A percentile compares a stretch with the other conserved stretches of the same genome.
Evolutionary conservation across 1,284 basidiomycete species (phyloP).

Genomic region (Irpex sp.): DNA sequence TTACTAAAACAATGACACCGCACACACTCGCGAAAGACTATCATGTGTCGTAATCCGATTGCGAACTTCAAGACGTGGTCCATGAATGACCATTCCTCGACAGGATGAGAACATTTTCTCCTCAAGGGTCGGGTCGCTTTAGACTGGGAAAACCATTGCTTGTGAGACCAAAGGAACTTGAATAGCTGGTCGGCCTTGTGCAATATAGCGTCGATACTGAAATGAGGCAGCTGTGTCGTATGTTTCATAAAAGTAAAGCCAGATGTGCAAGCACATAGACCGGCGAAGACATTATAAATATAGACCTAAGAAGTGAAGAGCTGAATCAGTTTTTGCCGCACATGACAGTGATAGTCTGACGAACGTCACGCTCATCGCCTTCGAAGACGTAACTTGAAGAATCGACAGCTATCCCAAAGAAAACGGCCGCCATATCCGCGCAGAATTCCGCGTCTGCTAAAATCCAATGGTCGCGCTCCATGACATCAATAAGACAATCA

Average conservation of each 20-base stretch:
- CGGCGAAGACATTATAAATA: background rate
- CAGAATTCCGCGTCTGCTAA: background rate
- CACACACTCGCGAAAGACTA: background rate
- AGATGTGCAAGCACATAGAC: background rate
- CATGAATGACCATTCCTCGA: background rate
- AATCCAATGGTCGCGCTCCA: background rate
- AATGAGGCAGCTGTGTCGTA: background rate
- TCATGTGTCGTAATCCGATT: background rate
- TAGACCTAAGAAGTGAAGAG: background rate
- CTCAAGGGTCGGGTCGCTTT: background rate
- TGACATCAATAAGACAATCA: background rate
- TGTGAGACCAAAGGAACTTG: background rate
- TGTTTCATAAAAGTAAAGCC: background rate
- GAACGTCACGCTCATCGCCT: background rate
- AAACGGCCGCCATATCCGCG: background rate
- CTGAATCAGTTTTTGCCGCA: background rate
- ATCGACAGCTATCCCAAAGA: background rate
- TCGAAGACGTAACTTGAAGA: background rate
- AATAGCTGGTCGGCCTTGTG: background rate
- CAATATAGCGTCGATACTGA: background rate
- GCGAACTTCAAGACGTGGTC: background rate
- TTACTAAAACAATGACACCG: background rate
- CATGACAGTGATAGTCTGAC: background rate
- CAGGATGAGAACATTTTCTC: background rate
- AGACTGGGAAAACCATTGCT: background rate